Conservation (phyloP, 1,284 basidiomycete genomes). For the Gymnopus androsaceus region DNA sequence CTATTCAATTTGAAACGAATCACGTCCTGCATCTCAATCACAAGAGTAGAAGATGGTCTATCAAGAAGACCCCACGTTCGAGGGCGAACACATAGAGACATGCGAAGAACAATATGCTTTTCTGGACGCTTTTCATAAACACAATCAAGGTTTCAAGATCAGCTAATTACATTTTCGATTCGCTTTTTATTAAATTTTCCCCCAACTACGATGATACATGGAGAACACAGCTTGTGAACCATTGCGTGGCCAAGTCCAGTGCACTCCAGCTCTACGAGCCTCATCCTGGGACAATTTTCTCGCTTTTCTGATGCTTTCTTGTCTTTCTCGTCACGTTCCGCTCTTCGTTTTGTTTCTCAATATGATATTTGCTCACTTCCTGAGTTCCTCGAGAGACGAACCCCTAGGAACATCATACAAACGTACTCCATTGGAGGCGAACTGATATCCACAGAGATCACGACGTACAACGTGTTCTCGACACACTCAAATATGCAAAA, state of each 20-base stretch:
- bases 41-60: slow-evolving; percentile 30
- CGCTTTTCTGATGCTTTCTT: too few species aligned
- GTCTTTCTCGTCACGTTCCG: too few species aligned
- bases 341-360: too few species aligned
- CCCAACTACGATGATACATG: too few species aligned
- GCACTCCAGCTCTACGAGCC: too few species aligned
- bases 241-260: too few species aligned
- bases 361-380: too few species aligned
- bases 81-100: slow-evolving; percentile 20
- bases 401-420: background rate
- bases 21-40: slow-evolving; percentile 33
- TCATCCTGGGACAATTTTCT: too few species aligned
- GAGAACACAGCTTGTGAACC: too few species aligned
- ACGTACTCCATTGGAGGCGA: background rate
- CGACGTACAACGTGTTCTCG: background rate
- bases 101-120: slow-evolving; percentile 23
- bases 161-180: background rate
- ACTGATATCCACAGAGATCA: background rate
- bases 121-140: slow-evolving; percentile 16
- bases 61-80: slow-evolving; percentile 21
- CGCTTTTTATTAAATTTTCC: background rate
- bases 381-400: background rate
- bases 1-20: slow-evolving; percentile 34
- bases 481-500: background rate
- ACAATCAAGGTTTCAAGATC: background rate